Evolutionary conservation across 225 moss, liverwort and hornwort genomes (phyloP).

Genomic region (Pseudoscleropodium purum): DNA sequence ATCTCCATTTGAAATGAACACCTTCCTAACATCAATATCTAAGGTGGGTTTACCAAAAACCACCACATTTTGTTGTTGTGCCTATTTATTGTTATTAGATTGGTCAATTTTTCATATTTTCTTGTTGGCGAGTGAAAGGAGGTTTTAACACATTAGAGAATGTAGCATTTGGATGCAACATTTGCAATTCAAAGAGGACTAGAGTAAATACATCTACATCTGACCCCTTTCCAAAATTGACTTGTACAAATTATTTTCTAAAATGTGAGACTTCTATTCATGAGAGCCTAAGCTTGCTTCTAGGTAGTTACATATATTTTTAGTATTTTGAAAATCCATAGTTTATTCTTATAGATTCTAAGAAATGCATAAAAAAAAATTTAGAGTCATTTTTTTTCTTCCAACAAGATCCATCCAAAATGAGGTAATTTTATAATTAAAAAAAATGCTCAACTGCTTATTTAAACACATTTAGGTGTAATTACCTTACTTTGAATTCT

Average conservation of each 20-base stretch:
- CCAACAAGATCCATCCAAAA: neutral
- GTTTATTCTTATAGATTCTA: too few species aligned
- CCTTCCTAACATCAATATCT: neutral
- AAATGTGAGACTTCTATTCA: neutral
- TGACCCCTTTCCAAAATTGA: neutral
- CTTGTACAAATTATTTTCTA: neutral
- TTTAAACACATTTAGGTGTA: neutral
- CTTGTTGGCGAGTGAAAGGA: neutral
- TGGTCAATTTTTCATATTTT: neutral
- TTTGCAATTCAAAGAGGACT: neutral
- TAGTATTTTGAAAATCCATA: neutral
- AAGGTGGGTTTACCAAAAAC: fast-evolving
- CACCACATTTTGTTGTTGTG: fast-evolving
- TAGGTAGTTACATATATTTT: neutral
- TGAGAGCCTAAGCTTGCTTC: neutral
- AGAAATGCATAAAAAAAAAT: neutral
- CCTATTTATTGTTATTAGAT: neutral
- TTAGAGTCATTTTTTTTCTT: neutral
- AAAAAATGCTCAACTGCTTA: neutral
- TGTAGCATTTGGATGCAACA: neutral
- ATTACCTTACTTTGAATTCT: fast-evolving
- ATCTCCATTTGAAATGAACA: neutral
- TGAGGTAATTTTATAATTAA: neutral
- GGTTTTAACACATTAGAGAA: neutral
- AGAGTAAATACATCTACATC: fast-evolving